Percentiles rank a stretch among this genome's conserved stretches.
These are phyloP conservation scores for Macrophomina phaseolina DNA, from an alignment of 2,329 filamentous ascomycete species.

Conservation along the genomic window DNA sequence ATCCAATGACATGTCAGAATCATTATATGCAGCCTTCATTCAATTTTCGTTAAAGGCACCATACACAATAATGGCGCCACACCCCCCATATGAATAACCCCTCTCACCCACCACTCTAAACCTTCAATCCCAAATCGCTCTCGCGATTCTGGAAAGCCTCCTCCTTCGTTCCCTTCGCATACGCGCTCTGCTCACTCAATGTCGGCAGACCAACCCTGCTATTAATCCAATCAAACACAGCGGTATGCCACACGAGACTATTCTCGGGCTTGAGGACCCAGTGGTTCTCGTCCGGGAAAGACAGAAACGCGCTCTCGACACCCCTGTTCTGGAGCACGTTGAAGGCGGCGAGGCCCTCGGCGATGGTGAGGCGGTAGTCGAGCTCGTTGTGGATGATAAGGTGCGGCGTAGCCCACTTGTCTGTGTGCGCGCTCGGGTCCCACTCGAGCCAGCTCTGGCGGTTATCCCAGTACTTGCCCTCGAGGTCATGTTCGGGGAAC, in stretches of 20 bases:
- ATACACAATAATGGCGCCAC: no score
- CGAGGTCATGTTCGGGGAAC: constrained; percentile 56
- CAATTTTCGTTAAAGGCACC: no score
- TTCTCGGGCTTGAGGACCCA: constrained; percentile 91
- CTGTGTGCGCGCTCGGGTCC: constrained; percentile 62
- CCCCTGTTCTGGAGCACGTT: constrained; percentile 79
- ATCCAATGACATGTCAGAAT: no score
- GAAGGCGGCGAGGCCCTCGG: constrained; percentile 84
- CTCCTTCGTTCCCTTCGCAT: constrained; percentile 24
- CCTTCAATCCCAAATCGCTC: constrained; percentile 24
- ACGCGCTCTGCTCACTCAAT: constrained; percentile 39
- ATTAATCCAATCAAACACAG: constrained; percentile 80
- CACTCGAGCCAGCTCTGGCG: constrained; percentile 59
- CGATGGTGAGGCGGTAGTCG: constrained; percentile 85
- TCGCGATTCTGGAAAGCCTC: constrained; percentile 19
- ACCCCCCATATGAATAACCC: no score
- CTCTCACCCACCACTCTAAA: not conserved
- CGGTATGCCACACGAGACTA: constrained; percentile 84
- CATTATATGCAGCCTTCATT: no score
- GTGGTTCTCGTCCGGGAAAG: constrained; percentile 80
- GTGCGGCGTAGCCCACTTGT: constrained; percentile 84
- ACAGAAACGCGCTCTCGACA: constrained; percentile 77
- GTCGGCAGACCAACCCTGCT: constrained; percentile 60
- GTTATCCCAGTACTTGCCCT: constrained; percentile 44
- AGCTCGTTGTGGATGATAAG: constrained; percentile 89